phyloP scores from a whole-genome alignment of 805 yeast species.

The Monosporozyma servazzii region DNA sequence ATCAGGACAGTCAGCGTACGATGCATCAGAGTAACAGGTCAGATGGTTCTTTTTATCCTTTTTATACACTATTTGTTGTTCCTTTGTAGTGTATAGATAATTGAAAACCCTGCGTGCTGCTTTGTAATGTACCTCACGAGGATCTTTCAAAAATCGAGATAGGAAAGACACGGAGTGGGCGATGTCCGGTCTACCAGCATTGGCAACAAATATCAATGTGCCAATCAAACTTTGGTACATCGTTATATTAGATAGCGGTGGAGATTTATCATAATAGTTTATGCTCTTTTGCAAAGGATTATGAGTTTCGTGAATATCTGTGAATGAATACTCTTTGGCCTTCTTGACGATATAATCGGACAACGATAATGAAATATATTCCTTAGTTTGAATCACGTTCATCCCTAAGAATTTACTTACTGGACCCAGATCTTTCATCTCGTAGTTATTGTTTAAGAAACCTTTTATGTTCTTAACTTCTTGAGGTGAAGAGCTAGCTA shows the following conservation, averaged over 20 bases:
- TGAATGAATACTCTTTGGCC: not conserved
- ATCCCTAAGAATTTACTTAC: slow-evolving; percentile 6
- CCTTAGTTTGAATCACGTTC: slow-evolving; percentile 1
- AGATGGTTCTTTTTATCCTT: no score
- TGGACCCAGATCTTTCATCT: slow-evolving; percentile 6
- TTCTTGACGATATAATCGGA: not conserved
- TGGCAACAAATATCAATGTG: slow-evolving; percentile 6
- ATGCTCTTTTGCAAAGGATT: not conserved
- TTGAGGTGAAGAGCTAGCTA: no score
- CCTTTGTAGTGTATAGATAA: slow-evolving; percentile 1
- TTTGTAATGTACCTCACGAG: slow-evolving; percentile 3
- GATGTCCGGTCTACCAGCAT: slow-evolving; percentile 11
- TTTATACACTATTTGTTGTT: no score
- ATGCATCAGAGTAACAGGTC: no score
- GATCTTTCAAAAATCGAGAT: slow-evolving; percentile 5
- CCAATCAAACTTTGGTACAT: slow-evolving; percentile 4
- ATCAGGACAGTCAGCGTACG: no score
- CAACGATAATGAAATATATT: not conserved
- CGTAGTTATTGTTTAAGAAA: no score
- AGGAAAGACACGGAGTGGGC: slow-evolving; percentile 4
- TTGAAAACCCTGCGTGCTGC: slow-evolving; percentile 4
- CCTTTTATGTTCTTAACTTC: no score
- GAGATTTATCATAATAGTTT: not conserved
- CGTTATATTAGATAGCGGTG: not conserved
- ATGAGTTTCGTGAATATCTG: no score